These are phyloP conservation scores for Magnaporthiopsis rhizophila DNA, from an alignment of 2,329 filamentous ascomycete species.

Conservation along the genomic window DNA sequence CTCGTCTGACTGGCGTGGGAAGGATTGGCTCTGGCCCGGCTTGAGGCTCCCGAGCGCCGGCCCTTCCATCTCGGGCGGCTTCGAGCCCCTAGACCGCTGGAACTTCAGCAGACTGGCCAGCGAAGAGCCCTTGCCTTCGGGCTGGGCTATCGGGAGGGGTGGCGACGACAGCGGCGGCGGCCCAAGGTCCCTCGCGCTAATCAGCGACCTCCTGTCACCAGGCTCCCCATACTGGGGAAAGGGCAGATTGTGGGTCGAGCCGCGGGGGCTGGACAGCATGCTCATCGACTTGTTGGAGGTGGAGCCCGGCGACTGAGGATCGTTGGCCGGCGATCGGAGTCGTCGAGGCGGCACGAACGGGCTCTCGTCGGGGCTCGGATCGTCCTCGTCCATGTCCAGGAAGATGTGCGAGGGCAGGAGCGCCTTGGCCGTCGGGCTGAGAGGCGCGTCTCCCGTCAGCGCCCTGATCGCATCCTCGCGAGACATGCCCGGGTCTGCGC, in stretches of 20 bases:
- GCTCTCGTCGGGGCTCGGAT: constrained; percentile 26
- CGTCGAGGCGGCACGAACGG: constrained; percentile 27
- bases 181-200: constrained; percentile 17
- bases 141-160: constrained; percentile 17
- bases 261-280: constrained; percentile 53
- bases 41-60: constrained; percentile 63
- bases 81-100: constrained; percentile 53
- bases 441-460: constrained; percentile 56
- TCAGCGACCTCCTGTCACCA: constrained; percentile 35
- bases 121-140: constrained; percentile 17
- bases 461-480: constrained; percentile 56
- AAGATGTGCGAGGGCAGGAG: constrained; percentile 60
- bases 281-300: constrained; percentile 47
- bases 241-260: constrained; percentile 49
- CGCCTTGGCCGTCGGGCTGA: constrained; percentile 69
- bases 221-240: constrained; percentile 42
- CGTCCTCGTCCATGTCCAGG: constrained; percentile 41
- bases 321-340: constrained; percentile 29
- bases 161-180: constrained; percentile 33
- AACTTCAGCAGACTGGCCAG: constrained; percentile 47
- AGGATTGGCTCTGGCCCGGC: constrained; percentile 66
- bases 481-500: constrained; percentile 20
- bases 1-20: constrained; percentile 56
- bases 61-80: constrained; percentile 51
- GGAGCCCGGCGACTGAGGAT: constrained; percentile 53